Percentiles rank a stretch among this genome's conserved stretches.
These are phyloP conservation scores for Dendrobium chrysotoxum DNA, from an alignment of 106 monocot species.

Conservation along the genomic window DNA sequence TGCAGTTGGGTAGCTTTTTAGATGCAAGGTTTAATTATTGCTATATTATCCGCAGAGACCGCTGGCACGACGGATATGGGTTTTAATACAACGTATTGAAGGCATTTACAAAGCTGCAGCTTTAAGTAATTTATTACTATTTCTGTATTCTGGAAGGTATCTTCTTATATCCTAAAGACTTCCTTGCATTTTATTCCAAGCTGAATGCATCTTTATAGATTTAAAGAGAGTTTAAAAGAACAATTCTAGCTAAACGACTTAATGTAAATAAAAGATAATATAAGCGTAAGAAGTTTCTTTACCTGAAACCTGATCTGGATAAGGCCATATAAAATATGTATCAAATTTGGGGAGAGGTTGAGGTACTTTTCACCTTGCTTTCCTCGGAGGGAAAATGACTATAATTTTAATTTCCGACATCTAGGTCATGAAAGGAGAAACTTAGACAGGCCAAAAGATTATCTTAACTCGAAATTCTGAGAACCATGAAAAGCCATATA, in stretches of 20 bases:
- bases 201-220: background rate
- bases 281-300: background rate
- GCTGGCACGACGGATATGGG: constrained; percentile 57
- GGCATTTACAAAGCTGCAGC: constrained; percentile 79
- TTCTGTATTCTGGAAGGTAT: constrained; percentile 88
- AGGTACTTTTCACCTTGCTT: background rate
- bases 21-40: background rate
- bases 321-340: background rate
- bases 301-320: background rate
- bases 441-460: background rate
- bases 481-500: background rate
- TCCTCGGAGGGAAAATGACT: background rate
- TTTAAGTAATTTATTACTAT: constrained; percentile 70
- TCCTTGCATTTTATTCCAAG: background rate
- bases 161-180: background rate
- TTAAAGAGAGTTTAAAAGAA: background rate
- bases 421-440: background rate
- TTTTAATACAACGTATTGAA: constrained; percentile 60
- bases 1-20: background rate
- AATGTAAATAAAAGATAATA: background rate
- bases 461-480: background rate
- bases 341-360: background rate
- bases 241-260: background rate
- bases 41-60: constrained; percentile 40
- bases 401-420: background rate